Evolutionary conservation across 352 stramenopile species (phyloP), one percentile per base, ranked within the genome.

Genomic region (Phytophthora vignae): DNA sequence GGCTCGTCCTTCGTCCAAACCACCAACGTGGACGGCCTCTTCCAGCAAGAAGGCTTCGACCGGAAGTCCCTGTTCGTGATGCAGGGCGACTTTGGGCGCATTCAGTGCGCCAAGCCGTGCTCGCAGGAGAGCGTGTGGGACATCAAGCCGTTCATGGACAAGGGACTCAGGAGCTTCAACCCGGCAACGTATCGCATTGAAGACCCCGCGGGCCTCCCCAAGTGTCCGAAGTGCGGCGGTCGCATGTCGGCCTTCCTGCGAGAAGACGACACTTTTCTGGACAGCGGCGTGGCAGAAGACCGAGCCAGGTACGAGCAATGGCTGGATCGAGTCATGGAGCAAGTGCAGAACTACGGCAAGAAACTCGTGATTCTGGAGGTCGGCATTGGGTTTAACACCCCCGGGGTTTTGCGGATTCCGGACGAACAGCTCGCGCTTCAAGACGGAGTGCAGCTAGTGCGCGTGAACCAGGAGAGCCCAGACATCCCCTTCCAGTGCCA

Each of bases 351-450:
- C 5, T 48, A 79, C 6, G 60, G 63, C 38, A 90, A 87, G 66
- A 92, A 89, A 48, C 82, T 94, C 33, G 85, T 79, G 15, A 85
- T 93, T 17, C 74, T 93, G 11, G 85, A 94, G 58, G 67, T 94
- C 38, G 87, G 87, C 21, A 83, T 78, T 27, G 84, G 87, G 4
- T 93, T 91, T 69, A 94, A 93, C 60, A 94, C 87, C 0, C 87
- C 85, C 0, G 82, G 71, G 2, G 83, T 94, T 10, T 52, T 91
- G 12, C 78, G 85, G 1, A 64, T 90, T 15, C 85, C 85, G 2
- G 79, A 90, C 48, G 85, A 94, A 50, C 72, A 71, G 2, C 58
- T 91, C 55, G 81, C 81, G 4, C 64, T 70, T 9, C 56, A 67
- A 3, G 63, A 85, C 11, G 77, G 77, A 19, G 83, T 88, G 22